Base-by-base conservation (phyloP, 441 rosid genomes). In the Pelargonium fulgidum region DNA sequence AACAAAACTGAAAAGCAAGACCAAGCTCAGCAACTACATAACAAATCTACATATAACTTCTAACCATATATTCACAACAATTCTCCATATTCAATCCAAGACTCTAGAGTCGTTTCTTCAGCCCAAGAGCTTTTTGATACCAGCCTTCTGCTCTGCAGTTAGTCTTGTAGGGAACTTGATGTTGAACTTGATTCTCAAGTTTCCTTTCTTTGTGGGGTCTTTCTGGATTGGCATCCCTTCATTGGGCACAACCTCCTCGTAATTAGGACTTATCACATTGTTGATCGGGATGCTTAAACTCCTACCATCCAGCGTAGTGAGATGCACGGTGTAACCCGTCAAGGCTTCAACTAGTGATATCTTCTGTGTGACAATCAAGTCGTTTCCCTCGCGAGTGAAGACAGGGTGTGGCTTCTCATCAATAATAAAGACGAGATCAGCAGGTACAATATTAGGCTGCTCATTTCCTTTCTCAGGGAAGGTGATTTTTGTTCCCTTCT, bases 381-480 rank as follows among this genome's bases (percentile, higher is more conserved):
- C 94, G 14, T 91, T 88, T 12, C 96, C 96, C 1, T 91, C 97
- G 20, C 97, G 76, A 3, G 84, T 83, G 79, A 82, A 91, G 17
- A 75, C 78, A 61, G 81, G 75, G 77, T 91, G 96, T 2, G 92
- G 93, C 65, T 89, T 87, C 77, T 92, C 98, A n/a, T 88, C 96
- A 1, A 90, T 70, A 41, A 89, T 81, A 85, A 90, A 87, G 10
- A 90, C 84, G 4, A 92, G 88, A 79, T 90, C 92, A 0, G 93
- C 79, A 0, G 98, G 92, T 36, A 82, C 73, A 14, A 85, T 70
- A 7, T 87, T 86, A 20, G 85, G 85, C 36, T 83, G 87, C 70
- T 90, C 90, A 19, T 92, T 87, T 26, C 98, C 98, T 82, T 89
- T 92, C 81, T 90, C 89, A 0, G 89, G 92, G 83, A 89, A 89